Conservation (phyloP, 2,329 filamentous ascomycete genomes). For the Biscogniauxia sp. region DNA sequence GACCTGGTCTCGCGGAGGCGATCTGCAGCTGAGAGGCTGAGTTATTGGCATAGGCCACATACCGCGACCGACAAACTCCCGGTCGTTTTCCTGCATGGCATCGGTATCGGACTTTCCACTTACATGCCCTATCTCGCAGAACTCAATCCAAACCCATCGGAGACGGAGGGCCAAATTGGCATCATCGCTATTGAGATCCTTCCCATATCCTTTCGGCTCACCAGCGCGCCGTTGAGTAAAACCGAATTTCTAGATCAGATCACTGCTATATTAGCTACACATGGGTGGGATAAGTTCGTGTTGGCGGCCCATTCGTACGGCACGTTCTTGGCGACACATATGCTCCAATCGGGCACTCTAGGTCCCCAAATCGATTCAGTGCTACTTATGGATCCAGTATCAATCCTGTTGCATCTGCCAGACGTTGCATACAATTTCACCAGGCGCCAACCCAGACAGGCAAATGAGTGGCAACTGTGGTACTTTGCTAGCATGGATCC, state of each 20-base stretch:
- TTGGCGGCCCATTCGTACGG: constrained; percentile 65
- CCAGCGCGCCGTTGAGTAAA: constrained; percentile 48
- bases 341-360: constrained; percentile 50
- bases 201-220: constrained; percentile 62
- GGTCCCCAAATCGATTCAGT: constrained; percentile 48
- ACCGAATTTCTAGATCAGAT: constrained; percentile 57
- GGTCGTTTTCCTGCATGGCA: constrained; percentile 68
- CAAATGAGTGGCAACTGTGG: constrained; percentile 70
- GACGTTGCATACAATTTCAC: constrained; percentile 73
- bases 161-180: constrained; percentile 49
- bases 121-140: constrained; percentile 57
- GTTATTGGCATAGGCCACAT: constrained; percentile 67
- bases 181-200: constrained; percentile 66
- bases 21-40: constrained; percentile 49
- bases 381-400: constrained; percentile 60
- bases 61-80: constrained; percentile 54
- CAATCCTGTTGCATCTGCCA: constrained; percentile 65
- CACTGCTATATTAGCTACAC: constrained; percentile 52
- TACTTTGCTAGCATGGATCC: constrained; percentile 69
- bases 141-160: constrained; percentile 39
- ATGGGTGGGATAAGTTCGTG: constrained; percentile 57
- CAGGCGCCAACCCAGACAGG: constrained; percentile 46
- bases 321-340: constrained; percentile 59
- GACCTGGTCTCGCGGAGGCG: constrained; percentile 42
- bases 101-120: constrained; percentile 65